Conservation (phyloP, 345 rosid genomes). For the Citropsis articulata region DNA sequence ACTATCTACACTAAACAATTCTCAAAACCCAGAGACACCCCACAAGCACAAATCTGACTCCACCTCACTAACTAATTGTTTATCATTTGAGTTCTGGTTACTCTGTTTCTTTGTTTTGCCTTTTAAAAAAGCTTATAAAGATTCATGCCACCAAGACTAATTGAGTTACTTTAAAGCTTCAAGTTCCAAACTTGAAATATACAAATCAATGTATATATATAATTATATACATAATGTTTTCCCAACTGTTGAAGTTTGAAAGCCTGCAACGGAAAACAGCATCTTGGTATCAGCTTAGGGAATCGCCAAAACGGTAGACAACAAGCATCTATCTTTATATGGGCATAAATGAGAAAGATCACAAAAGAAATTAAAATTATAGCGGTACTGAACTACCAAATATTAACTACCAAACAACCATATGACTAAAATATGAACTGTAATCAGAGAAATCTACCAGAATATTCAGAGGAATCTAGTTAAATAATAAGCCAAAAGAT, state of each 20-base stretch:
- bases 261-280: constrained; percentile 84
- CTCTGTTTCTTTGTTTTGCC: constrained; percentile 29
- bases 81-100: constrained; percentile 24
- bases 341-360: constrained; percentile 43
- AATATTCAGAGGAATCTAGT: constrained; percentile 34
- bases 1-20: constrained; percentile 38
- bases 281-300: constrained; percentile 69
- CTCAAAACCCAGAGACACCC: constrained; percentile 38
- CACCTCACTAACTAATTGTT: constrained; percentile 37
- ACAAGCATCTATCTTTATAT: constrained; percentile 56
- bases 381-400: constrained; percentile 29
- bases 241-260: constrained; percentile 54
- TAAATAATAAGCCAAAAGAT: constrained; percentile 22
- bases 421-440: constrained; percentile 36
- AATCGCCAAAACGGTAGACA: constrained; percentile 79
- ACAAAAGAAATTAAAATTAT: constrained; percentile 12
- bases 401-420: constrained; percentile 40
- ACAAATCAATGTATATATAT: constrained; percentile 18
- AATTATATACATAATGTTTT: constrained; percentile 16
- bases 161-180: constrained; percentile 38
- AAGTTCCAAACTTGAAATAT: constrained; percentile 60
- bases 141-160: constrained; percentile 23
- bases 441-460: constrained; percentile 46
- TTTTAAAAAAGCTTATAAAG: constrained; percentile 23
- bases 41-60: constrained; percentile 52